Percentiles rank a stretch among this genome's conserved stretches.
Evolutionary conservation across 768 basidiomycete species (phyloP).

Genomic region (Leucocoprinus leucothites): DNA sequence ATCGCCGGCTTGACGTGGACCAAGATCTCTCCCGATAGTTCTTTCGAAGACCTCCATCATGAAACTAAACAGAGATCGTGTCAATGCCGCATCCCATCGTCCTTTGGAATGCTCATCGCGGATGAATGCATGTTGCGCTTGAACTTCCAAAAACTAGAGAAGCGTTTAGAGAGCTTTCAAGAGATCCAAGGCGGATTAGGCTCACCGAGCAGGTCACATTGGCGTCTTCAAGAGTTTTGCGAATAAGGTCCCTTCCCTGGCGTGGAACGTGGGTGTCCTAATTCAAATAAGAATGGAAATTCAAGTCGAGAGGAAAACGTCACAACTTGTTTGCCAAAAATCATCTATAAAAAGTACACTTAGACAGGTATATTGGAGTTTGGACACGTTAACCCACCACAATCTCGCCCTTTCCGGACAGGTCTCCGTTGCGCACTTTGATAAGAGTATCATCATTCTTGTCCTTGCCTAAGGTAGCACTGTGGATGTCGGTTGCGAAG

Average conservation of each 20-base stretch:
- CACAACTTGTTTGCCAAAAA: slow-evolving; percentile 89
- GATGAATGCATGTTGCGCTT: slow-evolving; percentile 96
- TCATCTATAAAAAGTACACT: slow-evolving; percentile 53
- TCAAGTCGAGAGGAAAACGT: neutral
- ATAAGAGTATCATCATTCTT: slow-evolving; percentile 79
- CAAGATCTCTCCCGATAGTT: slow-evolving; percentile 82
- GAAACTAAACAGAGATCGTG: slow-evolving; percentile 71
- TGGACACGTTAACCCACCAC: slow-evolving; percentile 49
- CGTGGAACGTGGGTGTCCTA: slow-evolving; percentile 94
- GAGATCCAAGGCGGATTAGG: slow-evolving; percentile 6
- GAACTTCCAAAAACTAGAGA: slow-evolving; percentile 84
- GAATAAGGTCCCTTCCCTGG: slow-evolving; percentile 80
- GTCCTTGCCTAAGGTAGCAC: slow-evolving; percentile 81
- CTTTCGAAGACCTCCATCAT: slow-evolving; percentile 95
- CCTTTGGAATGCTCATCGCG: slow-evolving; percentile 91
- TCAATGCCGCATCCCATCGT: slow-evolving; percentile 93
- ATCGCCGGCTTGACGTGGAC: slow-evolving; percentile 49
- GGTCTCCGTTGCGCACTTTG: slow-evolving; percentile 69
- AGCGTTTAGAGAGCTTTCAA: neutral
- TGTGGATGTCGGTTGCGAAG: slow-evolving; percentile 94
- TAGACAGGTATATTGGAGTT: neutral
- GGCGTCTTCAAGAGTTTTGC: slow-evolving; percentile 79
- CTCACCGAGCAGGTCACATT: slow-evolving; percentile 67
- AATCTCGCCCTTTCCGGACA: slow-evolving; percentile 78
- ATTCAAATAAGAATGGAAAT: neutral